Evolutionary conservation across 2,329 filamentous ascomycete genomes (phyloP), one percentile per base, ranked within the genome.

Genomic region (Diaporthe sp.): DNA sequence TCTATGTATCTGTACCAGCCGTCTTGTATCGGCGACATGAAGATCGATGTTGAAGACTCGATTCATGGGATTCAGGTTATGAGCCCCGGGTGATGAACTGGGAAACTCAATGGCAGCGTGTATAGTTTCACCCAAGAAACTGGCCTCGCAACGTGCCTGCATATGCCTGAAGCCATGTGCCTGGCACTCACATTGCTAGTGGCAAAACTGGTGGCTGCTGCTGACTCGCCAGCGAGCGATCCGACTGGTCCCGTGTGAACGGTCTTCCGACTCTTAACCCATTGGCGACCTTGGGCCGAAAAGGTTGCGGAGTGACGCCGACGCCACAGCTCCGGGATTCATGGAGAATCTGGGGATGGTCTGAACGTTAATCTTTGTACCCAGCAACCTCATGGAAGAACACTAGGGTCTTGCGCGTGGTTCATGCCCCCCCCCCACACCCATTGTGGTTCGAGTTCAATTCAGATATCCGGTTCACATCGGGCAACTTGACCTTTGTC

Each of bases 21-120:
- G 47, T n/a, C n/a, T 51, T 68, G 65, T 68, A 68, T 42, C 65
- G n/a, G 47, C 22, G n/a, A 68, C 65, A 68, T 51, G 65, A 68
- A 53, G 63, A 68, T 68, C 63, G 53, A 28, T 28, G 12, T 17
- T 37, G 10, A 6, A 10, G 22, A 25, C 65, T 53, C 10, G 47
- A 68, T 42, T 68, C 65, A 68, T 68, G 47, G 1, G 47, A 7
- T 53, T 53, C 65, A 22, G 3, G 10, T 53, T 4, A 20, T 37
- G 31, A 42, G 20, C 15, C 22, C 44, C 34, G 13, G 34, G 39
- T 39, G 47, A 39, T 28, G 47, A 28, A 53, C 15, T 47, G 31
- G 53, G 20, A 42, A 53, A 39, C 31, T 53, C 65, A 53, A 53
- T 68, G 47, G 47, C 20, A 51, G 34, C 65, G 31, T 39, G 47